These are phyloP conservation scores for Apiospora marii DNA, from an alignment of 2,329 filamentous ascomycete genomes.

Conservation along the genomic window DNA sequence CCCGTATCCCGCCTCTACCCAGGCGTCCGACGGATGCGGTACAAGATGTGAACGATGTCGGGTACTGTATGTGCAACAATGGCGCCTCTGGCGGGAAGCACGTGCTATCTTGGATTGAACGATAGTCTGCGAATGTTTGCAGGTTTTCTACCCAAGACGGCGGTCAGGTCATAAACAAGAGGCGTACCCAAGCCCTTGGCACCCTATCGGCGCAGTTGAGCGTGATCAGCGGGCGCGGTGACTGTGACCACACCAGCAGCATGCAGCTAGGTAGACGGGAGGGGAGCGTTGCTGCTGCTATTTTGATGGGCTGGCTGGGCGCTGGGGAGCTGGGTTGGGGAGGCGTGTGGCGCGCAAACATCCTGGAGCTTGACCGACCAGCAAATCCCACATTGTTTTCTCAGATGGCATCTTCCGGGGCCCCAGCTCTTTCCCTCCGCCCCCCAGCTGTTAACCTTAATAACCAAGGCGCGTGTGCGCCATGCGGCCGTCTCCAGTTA, in stretches of 20 bases:
- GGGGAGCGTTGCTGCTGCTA: background rate
- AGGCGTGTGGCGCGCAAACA: background rate
- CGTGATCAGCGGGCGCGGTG: conserved; percentile 11
- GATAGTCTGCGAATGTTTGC: background rate
- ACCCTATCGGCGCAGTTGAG: background rate
- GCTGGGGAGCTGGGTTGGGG: background rate
- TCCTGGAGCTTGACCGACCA: background rate
- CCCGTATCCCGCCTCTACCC: background rate
- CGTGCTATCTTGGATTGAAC: background rate
- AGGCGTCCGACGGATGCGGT: background rate
- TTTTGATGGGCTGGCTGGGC: background rate
- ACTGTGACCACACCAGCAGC: conserved; percentile 4
- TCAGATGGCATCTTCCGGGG: background rate
- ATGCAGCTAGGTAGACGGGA: background rate
- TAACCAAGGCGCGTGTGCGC: background rate
- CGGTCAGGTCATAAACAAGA: conserved; percentile 10
- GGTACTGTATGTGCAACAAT: background rate
- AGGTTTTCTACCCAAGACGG: background rate
- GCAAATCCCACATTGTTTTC: background rate
- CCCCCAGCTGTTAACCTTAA: background rate
- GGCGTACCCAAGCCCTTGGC: conserved; percentile 11
- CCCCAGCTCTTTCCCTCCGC: background rate
- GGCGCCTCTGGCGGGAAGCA: background rate
- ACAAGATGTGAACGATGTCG: background rate
- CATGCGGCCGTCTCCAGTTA: background rate